Evolutionary conservation across 345 rosid genomes (phyloP), one percentile per base, ranked within the genome.

Genomic region (Eucalyptus globulus): DNA sequence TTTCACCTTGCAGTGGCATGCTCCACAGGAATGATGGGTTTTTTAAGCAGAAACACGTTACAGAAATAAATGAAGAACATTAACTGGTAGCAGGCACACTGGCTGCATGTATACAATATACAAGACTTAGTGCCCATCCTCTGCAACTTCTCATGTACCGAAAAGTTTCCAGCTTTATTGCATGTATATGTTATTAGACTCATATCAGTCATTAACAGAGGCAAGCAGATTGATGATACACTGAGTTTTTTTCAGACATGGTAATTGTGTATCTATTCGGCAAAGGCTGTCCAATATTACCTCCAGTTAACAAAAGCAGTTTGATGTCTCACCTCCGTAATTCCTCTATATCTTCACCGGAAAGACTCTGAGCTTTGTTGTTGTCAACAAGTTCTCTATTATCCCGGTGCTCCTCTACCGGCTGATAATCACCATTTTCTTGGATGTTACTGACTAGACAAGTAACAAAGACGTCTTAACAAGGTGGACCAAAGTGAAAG

Each of bases 301-400:
- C 47, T 11, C 83, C 47, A 37, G 47, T 15, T 21, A 76, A 13
- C 51, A 86, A 37, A n/a, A 51, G 45, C 6, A 80, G 58, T 37
- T 24, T 15, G 88, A 31, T 44, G 72, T 88, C 92, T 86, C 86
- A 96, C 98, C 96, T 94, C 88, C 96, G 93, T 94, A 98, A 93
- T 90, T 92, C 96, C 89, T 95, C 99, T 88, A 98, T 97, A 89
- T 95, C 98, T 88, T 96, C 97, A 85, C 98, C 95, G 10, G 95
- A 94, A 62, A 97, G 95, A 47, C 90, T 93, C 87, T 97, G 99
- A 4, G 99, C 98, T 93, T 94, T 93, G 89, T 98, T 97, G 86
- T 98, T 94, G 89, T 98, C 99, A 22, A 97, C 91, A 56, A 97
- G 58, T 14, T 94, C 95, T 45, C 99, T 88, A 91, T 98, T 96